Percentiles rank a stretch among this genome's conserved stretches.
Evolutionary conservation across 1,284 basidiomycete genomes (phyloP).

Genomic region (Porodaedalea pini): DNA sequence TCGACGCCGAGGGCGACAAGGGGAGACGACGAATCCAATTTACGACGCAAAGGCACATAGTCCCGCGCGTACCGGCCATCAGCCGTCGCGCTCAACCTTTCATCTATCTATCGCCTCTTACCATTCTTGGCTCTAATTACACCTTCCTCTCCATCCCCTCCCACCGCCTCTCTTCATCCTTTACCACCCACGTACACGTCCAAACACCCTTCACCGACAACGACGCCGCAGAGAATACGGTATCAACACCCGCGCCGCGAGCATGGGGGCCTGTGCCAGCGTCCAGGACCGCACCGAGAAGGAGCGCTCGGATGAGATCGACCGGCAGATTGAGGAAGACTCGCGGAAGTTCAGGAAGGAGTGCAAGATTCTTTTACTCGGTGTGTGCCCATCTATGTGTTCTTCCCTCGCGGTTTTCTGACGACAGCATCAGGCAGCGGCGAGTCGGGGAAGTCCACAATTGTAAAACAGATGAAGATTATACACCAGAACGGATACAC

Average conservation of each 20-base stretch:
- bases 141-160: neutral
- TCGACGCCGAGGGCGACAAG: no score
- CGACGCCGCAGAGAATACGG: neutral
- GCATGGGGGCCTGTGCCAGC: slow-evolving; percentile 68
- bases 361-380: slow-evolving; percentile 91
- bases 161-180: neutral
- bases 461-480: slow-evolving; percentile 99
- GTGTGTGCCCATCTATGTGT: slow-evolving; percentile 44
- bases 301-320: slow-evolving; percentile 68
- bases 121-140: slow-evolving; percentile 3
- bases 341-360: slow-evolving; percentile 77
- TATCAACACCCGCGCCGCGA: neutral
- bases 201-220: neutral
- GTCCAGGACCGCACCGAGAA: slow-evolving; percentile 56
- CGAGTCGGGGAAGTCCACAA: slow-evolving; percentile 92
- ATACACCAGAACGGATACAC: slow-evolving; percentile 95
- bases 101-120: slow-evolving; percentile 5
- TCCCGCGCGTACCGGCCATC: neutral
- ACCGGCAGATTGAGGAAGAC: slow-evolving; percentile 72
- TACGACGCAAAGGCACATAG: no score
- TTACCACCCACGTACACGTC: neutral
- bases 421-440: slow-evolving; percentile 51
- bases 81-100: neutral
- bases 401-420: neutral
- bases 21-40: no score